These are phyloP conservation scores for Penicillium sp. DNA, from an alignment of 2,329 filamentous ascomycete genomes.

Conservation along the genomic window DNA sequence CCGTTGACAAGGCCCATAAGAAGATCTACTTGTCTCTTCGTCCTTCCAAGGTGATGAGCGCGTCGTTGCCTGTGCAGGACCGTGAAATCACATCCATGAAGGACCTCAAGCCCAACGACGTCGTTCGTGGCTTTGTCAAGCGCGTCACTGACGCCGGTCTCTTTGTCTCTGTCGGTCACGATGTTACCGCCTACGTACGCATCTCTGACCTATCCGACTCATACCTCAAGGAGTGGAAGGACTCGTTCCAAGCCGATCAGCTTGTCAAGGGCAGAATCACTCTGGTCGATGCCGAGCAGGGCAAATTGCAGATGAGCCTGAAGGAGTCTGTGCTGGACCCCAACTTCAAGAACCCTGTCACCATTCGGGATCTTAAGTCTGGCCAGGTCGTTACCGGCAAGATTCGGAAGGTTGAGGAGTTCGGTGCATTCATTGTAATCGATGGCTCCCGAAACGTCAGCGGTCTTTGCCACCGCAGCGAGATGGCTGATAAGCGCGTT, in stretches of 20 bases:
- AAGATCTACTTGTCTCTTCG: constrained; percentile 76
- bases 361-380: constrained; percentile 70
- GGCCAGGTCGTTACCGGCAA: constrained; percentile 86
- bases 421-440: constrained; percentile 88
- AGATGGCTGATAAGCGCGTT: constrained; percentile 82
- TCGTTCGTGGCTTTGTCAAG: constrained; percentile 89
- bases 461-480: constrained; percentile 85
- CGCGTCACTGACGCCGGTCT: constrained; percentile 85
- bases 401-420: constrained; percentile 90
- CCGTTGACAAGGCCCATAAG: constrained; percentile 81
- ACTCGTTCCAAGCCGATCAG: constrained; percentile 81
- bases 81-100: constrained; percentile 68
- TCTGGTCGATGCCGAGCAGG: constrained; percentile 63
- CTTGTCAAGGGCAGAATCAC: constrained; percentile 84
- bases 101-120: constrained; percentile 72
- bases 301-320: constrained; percentile 79
- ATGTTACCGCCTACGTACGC: constrained; percentile 77
- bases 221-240: constrained; percentile 95
- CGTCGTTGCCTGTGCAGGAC: constrained; percentile 75
- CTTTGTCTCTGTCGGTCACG: constrained; percentile 78
- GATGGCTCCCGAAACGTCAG: constrained; percentile 86
- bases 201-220: constrained; percentile 86
- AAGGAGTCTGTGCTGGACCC: constrained; percentile 81
- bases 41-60: constrained; percentile 85
- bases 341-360: constrained; percentile 70